Evolutionary conservation across 306 rosid genomes (phyloP).

Genomic region (Rosa chinensis): DNA sequence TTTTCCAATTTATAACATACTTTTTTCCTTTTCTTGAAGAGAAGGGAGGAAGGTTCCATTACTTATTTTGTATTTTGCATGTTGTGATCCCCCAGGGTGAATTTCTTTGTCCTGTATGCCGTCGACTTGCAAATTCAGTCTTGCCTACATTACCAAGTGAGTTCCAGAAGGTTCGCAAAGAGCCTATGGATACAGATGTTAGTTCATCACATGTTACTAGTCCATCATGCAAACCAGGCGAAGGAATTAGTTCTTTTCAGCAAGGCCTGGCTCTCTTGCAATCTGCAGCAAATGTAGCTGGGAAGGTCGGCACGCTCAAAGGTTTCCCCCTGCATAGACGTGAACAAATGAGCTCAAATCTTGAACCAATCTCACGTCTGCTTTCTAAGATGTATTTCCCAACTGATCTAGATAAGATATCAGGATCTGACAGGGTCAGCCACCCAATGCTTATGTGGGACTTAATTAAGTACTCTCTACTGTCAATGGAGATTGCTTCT

Average conservation of each 20-base stretch:
- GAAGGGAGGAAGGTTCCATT: conserved; percentile 20
- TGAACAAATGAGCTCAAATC: conserved; percentile 47
- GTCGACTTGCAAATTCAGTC: conserved; percentile 90
- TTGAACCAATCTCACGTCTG: conserved; percentile 55
- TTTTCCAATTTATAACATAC: not conserved
- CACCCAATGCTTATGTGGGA: conserved; percentile 95
- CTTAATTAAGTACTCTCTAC: conserved; percentile 77
- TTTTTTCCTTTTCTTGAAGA: not conserved
- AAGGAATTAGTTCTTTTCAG: conserved; percentile 45
- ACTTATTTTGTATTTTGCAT: conserved; percentile 11
- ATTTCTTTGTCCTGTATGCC: conserved; percentile 95
- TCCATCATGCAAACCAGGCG: conserved; percentile 31
- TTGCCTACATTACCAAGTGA: conserved; percentile 69
- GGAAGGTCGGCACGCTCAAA: conserved; percentile 49
- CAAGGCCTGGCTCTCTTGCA: conserved; percentile 68
- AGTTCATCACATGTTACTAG: conserved; percentile 38
- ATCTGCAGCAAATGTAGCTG: conserved; percentile 63
- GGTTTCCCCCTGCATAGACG: conserved; percentile 45
- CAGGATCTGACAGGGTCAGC: conserved; percentile 51
- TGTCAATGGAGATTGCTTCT: conserved; percentile 87
- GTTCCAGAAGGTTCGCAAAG: conserved; percentile 45
- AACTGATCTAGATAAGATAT: conserved; percentile 57
- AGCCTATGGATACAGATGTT: conserved; percentile 33
- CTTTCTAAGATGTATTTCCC: conserved; percentile 78
- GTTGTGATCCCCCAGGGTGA: conserved; percentile 62